phyloP scores from a whole-genome alignment of 495 filamentous ascomycete genomes.

The Podospora conica region DNA sequence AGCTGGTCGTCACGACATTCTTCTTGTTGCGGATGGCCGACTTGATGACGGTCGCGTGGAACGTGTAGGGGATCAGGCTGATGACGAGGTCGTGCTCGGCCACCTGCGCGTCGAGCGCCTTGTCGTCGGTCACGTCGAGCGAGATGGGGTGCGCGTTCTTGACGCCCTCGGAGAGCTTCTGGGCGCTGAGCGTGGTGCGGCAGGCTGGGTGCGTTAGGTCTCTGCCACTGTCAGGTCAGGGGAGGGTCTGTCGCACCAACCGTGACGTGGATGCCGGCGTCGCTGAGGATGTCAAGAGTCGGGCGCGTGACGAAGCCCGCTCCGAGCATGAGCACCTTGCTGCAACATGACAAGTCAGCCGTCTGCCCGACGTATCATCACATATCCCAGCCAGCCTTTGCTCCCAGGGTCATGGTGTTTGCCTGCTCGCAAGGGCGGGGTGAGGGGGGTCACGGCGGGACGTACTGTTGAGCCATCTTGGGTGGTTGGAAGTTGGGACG shows the following conservation, averaged over 20 bases:
- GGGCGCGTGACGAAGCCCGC: constrained; percentile 78
- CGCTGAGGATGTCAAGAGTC: constrained; percentile 68
- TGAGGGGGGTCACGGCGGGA: neutral
- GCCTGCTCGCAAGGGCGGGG: neutral
- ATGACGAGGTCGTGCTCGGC: constrained; percentile 74
- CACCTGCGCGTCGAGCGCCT: constrained; percentile 71
- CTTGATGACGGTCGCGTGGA: constrained; percentile 86
- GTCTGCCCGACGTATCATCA: neutral
- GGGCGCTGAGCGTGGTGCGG: constrained; percentile 70
- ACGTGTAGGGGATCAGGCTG: constrained; percentile 86
- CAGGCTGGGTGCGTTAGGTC: constrained; percentile 53
- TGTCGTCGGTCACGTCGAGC: constrained; percentile 70
- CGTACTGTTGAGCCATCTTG: constrained; percentile 33
- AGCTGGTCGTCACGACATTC: constrained; percentile 94
- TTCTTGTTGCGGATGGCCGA: constrained; percentile 90
- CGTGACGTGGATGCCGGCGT: constrained; percentile 70
- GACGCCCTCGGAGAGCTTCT: constrained; percentile 67
- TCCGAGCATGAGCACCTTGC: constrained; percentile 63
- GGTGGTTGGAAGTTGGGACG: neutral
- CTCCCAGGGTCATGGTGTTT: neutral
- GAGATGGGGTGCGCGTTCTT: constrained; percentile 66
- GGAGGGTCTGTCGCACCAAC: constrained; percentile 56
- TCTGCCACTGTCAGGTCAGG: neutral
- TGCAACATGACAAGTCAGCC: constrained; percentile 2
- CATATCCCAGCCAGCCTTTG: neutral